A percentile compares a stretch with the other conserved stretches of the same genome.
Evolutionary conservation across 1,139 yeast genomes (phyloP).

Genomic region (Debaryomyces robertsiae): DNA sequence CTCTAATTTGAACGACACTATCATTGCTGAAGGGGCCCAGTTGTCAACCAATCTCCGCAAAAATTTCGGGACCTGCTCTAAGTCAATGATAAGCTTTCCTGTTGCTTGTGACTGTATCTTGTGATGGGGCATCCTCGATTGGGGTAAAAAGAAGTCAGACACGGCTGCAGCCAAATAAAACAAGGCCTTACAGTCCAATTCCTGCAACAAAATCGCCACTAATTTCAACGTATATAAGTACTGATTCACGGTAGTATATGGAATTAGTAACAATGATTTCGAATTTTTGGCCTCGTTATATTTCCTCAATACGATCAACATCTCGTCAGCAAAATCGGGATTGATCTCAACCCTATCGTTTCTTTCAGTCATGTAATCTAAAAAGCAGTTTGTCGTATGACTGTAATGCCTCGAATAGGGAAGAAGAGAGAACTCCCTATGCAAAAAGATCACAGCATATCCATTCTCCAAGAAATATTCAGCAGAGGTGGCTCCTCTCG

Average conservation of each 20-base stretch:
- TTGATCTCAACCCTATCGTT: constrained; percentile 60
- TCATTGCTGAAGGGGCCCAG: constrained; percentile 97
- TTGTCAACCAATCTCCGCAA: constrained; percentile 82
- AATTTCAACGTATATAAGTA: constrained; percentile 80
- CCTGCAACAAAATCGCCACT: constrained; percentile 61
- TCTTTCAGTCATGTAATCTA: constrained; percentile 73
- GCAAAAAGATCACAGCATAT: constrained; percentile 89
- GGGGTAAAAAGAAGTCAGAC: constrained; percentile 91
- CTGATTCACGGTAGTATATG: constrained; percentile 94
- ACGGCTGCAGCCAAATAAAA: constrained; percentile 97
- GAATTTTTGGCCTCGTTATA: constrained; percentile 63
- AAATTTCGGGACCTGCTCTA: constrained; percentile 96
- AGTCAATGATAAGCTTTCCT: constrained; percentile 72
- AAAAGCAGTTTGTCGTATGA: constrained; percentile 80
- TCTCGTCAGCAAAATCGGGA: constrained; percentile 59
- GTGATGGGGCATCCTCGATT: constrained; percentile 83
- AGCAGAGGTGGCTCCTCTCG: constrained; percentile 95
- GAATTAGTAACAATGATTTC: constrained; percentile 66
- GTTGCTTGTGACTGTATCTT: constrained; percentile 84
- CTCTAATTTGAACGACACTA: constrained; percentile 91
- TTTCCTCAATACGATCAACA: constrained; percentile 66
- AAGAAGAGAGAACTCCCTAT: constrained; percentile 85
- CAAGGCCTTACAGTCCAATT: constrained; percentile 57
- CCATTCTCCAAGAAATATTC: constrained; percentile 85
- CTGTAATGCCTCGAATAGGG: constrained; percentile 91